Base-by-base conservation (phyloP, 352 stramenopile genomes). In the Globisporangium sylvaticum region DNA sequence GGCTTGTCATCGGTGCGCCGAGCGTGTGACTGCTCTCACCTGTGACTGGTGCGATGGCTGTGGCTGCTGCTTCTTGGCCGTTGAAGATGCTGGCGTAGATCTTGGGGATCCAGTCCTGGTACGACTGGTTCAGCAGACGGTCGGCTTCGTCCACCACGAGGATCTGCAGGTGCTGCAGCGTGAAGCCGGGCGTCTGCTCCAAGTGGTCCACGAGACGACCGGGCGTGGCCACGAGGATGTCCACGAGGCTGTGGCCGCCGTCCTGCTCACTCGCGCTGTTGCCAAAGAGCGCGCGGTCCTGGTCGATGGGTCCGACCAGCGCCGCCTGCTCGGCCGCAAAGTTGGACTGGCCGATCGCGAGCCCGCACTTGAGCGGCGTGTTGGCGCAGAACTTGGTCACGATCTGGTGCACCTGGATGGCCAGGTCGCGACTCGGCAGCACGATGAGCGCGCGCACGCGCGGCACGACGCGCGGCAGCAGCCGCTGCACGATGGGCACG, bases 81-180 rank as follows among this genome's bases (percentile, higher is more conserved):
- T 83, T 81, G 64, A 92, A 95, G 54, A 94, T 84, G 72, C 84
- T 93, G 25, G 80, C 80, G 61, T 95, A 94, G 25, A 99, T 89
- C 73, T 97, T 94, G 14, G 82, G 71, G 55, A 99, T 97, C 96
- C 96, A 99, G 79, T 98, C 95, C 71, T 99, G 95, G 77, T 99
- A 99, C 59, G 87, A 94, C 80, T 99, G 95, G 70, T 96, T 98
- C 60, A 99, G 71, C 58, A 99, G 80, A 22, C 96, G 81, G 77
- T 99, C 97, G 0, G 96, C 97, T 80, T 99, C 97, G 67, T 99
- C 97, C 32, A 99, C 89, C 2, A 99, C 94, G 50, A 99, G 83
- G 70, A 98, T 98, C 73, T 95, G 81, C 58, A 99, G 76, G 73
- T 99, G 96, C 69, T 99, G 92, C 64, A 99, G 76, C 58, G 95